These are phyloP conservation scores for Phialophora chinensis DNA, from an alignment of 2,329 filamentous ascomycete genomes.

Conservation along the genomic window DNA sequence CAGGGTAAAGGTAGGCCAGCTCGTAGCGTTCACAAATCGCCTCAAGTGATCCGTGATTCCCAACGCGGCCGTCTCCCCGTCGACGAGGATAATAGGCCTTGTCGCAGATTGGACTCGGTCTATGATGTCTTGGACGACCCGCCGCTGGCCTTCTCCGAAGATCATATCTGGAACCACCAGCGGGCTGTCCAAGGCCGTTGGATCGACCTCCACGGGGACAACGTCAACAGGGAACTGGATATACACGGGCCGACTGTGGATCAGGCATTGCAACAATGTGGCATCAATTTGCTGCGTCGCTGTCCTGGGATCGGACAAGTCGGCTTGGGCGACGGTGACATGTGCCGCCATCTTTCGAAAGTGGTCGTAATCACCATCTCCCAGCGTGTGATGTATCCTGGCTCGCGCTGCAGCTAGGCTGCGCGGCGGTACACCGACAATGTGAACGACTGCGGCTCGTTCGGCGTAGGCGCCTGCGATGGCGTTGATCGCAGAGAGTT, in stretches of 20 bases:
- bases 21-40: no score
- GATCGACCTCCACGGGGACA: constrained; percentile 21
- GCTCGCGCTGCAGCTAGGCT: constrained; percentile 16
- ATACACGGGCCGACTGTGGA: constrained; percentile 62
- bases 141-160: constrained; percentile 18
- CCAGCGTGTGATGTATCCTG: constrained; percentile 43
- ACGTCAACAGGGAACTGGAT: constrained; percentile 56
- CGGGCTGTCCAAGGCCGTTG: constrained; percentile 4
- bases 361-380: constrained; percentile 58
- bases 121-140: no score
- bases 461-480: constrained; percentile 60
- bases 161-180: constrained; percentile 1
- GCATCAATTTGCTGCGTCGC: constrained; percentile 59
- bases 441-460: constrained; percentile 64
- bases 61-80: no score
- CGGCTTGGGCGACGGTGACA: constrained; percentile 57
- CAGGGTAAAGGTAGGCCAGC: no score
- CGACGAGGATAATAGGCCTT: no score
- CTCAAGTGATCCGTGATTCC: no score
- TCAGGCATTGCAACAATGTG: constrained; percentile 56
- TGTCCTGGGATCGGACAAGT: constrained; percentile 52
- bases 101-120: no score
- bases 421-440: constrained; percentile 54
- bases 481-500: constrained; percentile 48
- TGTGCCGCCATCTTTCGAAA: constrained; percentile 57